Percentiles rank a stretch among this genome's conserved stretches.
Conservation (phyloP, 257 asterid species). For the Solanum commersonii region DNA sequence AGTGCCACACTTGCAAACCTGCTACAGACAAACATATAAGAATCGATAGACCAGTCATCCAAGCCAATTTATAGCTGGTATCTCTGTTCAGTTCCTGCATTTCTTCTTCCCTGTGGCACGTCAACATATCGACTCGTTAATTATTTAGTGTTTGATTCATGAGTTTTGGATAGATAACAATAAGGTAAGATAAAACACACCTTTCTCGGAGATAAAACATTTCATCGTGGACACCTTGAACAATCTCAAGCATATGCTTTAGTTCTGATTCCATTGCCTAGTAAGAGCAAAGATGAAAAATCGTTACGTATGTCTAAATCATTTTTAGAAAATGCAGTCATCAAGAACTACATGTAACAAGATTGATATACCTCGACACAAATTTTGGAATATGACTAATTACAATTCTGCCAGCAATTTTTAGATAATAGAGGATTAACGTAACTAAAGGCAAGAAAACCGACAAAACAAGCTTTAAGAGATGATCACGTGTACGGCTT, state of each 20-base stretch:
- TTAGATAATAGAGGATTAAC: not conserved
- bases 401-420: not conserved
- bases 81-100: constrained; percentile 64
- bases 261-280: constrained; percentile 68
- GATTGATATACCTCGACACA: not conserved
- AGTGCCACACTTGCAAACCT: constrained; percentile 65
- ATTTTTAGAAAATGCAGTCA: not conserved
- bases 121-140: not conserved
- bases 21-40: constrained; percentile 49
- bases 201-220: constrained; percentile 71
- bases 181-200: constrained; percentile 7
- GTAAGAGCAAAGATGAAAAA: not conserved
- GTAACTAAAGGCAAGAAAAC: not conserved
- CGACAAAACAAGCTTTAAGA: not conserved
- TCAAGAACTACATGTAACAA: not conserved
- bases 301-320: not conserved
- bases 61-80: constrained; percentile 62
- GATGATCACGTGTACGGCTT: not conserved
- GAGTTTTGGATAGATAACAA: not conserved
- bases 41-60: constrained; percentile 53
- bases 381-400: not conserved
- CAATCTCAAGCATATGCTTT: constrained; percentile 56
- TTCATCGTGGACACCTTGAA: constrained; percentile 66
- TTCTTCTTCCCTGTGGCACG: constrained; percentile 52
- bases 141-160: not conserved